Conservation (phyloP, 495 filamentous ascomycete genomes). For the Lasiosphaeris hirsuta region DNA sequence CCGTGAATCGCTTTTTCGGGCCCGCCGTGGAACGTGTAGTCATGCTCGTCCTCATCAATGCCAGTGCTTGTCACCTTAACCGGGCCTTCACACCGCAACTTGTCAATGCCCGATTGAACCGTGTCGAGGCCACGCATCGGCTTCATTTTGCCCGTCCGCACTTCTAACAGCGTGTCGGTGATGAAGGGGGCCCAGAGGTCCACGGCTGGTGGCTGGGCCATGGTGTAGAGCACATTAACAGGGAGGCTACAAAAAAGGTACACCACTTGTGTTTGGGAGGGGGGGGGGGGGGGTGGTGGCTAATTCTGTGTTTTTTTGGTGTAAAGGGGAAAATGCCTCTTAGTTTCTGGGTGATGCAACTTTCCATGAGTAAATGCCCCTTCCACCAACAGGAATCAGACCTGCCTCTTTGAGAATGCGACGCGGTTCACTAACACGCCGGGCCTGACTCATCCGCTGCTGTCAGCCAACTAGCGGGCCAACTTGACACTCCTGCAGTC, state of each 20-base stretch:
- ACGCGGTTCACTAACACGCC: no score
- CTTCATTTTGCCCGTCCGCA: conserved; percentile 54
- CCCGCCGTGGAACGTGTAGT: conserved; percentile 52
- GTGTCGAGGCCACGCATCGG: conserved; percentile 36
- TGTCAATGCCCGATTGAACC: conserved; percentile 52
- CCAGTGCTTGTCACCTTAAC: conserved; percentile 45
- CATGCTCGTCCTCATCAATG: conserved; percentile 54
- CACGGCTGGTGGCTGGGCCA: conserved; percentile 8
- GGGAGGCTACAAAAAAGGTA: no score
- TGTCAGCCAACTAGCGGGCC: no score
- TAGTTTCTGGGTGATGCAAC: no score
- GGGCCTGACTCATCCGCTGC: no score
- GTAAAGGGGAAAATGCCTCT: no score
- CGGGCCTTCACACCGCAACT: conserved; percentile 34
- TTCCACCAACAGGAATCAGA: no score
- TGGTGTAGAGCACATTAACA: no score
- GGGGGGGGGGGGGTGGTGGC: neutral
- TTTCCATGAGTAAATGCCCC: no score
- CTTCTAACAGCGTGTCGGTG: conserved; percentile 45
- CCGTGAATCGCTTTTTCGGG: conserved; percentile 56
- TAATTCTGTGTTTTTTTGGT: no score
- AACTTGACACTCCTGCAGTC: no score
- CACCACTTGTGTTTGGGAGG: neutral
- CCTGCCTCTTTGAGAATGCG: no score
- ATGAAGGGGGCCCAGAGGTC: conserved; percentile 42